Base-by-base conservation (phyloP, 306 rosid species). In the Myrica gale region DNA sequence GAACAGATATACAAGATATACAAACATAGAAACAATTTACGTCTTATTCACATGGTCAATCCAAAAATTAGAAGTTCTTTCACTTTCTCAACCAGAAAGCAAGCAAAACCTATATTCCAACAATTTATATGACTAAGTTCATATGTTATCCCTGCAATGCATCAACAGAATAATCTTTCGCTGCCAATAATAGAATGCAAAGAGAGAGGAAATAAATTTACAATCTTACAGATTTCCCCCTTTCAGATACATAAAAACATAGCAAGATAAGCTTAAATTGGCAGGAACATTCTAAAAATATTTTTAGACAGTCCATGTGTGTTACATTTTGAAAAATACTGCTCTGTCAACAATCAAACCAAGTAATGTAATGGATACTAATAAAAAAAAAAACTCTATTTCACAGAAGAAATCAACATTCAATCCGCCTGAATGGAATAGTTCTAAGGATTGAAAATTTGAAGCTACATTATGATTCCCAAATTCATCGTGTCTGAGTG, bases 351-450 rank as follows among this genome's bases (percentile, higher is more conserved):
- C 46, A 47, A 32, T 9, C 13, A 48, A 6, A 68, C 26, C 11
- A 9, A 67, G 37, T 3, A 19, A 21, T 9, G 19, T 15, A 21
- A 63, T 39, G 47, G 21, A 42, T 23, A 65, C 26, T 6, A 65
- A 41, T 65, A 6, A 17, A 65, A 42, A 6, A 17, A 65, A 42
- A 43, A 42, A 42, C 37, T 32, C 3, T 32, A 32, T 17, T 41
- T 65, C 47, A 8, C 50, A 65, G 15, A 65, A 4, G 17, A 42
- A 16, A 17, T 41, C 21, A 42, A 65, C 23, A 65, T 41, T 65
- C 50, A 65, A n/a, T 41, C 47, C 9, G 7, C 48, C 68, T 2
- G 21, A 23, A 77, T 48, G 66, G 57, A 80, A 55, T 65, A 20
- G 10, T 68, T 10, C 10, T 21, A 4, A 17, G 37, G 11, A 45